A percentile compares a stretch with the other conserved stretches of the same genome.
phyloP scores from a whole-genome alignment of 441 rosid species.

The Pelargonium cotyledonis region DNA sequence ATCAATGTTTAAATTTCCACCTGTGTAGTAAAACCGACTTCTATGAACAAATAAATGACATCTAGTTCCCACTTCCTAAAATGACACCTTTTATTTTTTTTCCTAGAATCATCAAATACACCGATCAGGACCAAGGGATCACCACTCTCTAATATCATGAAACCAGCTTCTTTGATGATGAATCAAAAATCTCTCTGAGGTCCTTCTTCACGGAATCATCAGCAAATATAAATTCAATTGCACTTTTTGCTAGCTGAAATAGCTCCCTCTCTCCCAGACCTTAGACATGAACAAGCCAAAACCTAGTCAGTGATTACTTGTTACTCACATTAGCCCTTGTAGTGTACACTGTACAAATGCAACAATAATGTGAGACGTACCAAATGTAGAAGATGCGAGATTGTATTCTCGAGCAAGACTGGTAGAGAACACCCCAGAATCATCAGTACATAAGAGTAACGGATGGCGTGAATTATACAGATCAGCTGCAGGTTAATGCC shows the following conservation, averaged over 20 bases:
- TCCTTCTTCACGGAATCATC: slow-evolving; percentile 57
- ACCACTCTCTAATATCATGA: slow-evolving; percentile 19
- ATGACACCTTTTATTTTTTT: neutral
- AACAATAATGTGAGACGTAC: slow-evolving; percentile 28
- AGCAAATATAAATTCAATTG: slow-evolving; percentile 66
- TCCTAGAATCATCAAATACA: neutral
- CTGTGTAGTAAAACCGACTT: too few relatives aligned
- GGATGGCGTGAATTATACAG: slow-evolving; percentile 71
- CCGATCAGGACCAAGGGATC: neutral
- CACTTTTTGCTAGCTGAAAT: slow-evolving; percentile 56
- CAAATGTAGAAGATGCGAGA: slow-evolving; percentile 68
- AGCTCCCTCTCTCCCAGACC: slow-evolving; percentile 63
- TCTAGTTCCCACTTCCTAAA: slow-evolving; percentile 5
- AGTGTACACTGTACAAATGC: neutral
- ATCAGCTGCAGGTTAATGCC: slow-evolving; percentile 44
- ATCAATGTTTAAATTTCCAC: too few relatives aligned
- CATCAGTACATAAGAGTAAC: slow-evolving; percentile 76
- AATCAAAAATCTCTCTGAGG: slow-evolving; percentile 37
- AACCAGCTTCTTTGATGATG: slow-evolving; percentile 31
- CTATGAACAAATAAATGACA: too few relatives aligned
- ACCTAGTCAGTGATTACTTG: slow-evolving; percentile 12
- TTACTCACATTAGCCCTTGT: slow-evolving; percentile 6
- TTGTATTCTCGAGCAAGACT: slow-evolving; percentile 62
- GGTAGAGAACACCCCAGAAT: slow-evolving; percentile 82
- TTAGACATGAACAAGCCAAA: slow-evolving; percentile 15